phyloP scores from a whole-genome alignment of 495 filamentous ascomycete species.

The Penicillium ochrochloron region DNA sequence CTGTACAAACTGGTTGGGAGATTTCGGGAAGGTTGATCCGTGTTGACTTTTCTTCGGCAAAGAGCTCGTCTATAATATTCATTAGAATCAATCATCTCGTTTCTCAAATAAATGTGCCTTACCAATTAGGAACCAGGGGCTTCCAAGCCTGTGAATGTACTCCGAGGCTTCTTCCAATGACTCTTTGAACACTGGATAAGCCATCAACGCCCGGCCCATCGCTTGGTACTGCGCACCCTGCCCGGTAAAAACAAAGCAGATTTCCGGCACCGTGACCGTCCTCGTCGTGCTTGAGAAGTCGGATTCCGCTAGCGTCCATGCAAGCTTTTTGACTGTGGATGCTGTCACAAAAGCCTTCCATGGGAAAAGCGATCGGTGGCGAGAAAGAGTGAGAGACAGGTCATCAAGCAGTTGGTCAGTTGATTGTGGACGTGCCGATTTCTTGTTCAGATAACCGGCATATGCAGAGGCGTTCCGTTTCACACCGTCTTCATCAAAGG shows the following conservation, averaged over 20 bases:
- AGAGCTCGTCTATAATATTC: conserved; percentile 25
- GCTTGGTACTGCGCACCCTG: conserved; percentile 41
- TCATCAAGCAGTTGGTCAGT: conserved; percentile 26
- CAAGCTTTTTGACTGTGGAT: conserved; percentile 29
- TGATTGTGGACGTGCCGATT: not conserved
- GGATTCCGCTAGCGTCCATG: conserved; percentile 22
- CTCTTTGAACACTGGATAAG: conserved; percentile 33
- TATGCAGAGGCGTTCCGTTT: conserved; percentile 30
- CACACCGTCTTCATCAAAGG: conserved; percentile 39
- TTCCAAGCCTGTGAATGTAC: conserved; percentile 34
- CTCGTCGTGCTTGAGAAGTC: conserved; percentile 27
- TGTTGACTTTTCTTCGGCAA: conserved; percentile 23
- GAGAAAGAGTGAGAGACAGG: conserved; percentile 33
- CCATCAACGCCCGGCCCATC: conserved; percentile 39
- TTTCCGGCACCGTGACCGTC: conserved; percentile 13
- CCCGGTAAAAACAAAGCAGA: conserved; percentile 41
- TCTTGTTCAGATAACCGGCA: conserved; percentile 26
- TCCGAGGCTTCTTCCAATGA: conserved; percentile 31
- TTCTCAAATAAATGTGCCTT: conserved; percentile 28
- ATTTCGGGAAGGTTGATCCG: conserved; percentile 33
- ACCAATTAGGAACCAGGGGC: conserved; percentile 38
- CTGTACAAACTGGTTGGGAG: conserved; percentile 47
- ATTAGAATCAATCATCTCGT: not conserved
- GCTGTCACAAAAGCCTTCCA: conserved; percentile 35
- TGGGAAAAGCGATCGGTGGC: conserved; percentile 28